A percentile compares a stretch with the other conserved stretches of the same genome.
Conservation (phyloP, 805 yeast species). For the Kodamaea kaohsiungensis region DNA sequence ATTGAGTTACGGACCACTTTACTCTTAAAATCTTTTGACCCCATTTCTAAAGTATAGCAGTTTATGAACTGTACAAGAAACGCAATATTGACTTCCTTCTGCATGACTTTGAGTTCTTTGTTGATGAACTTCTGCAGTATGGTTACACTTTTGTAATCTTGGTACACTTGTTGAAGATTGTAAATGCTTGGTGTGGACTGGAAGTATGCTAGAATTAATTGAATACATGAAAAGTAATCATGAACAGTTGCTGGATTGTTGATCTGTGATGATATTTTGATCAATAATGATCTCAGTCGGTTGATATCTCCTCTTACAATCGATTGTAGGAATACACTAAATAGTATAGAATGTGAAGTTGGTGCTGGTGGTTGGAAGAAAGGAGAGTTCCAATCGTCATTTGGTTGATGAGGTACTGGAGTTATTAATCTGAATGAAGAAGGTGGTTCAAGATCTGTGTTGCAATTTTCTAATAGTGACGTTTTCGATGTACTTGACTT, state of each 20-base stretch:
- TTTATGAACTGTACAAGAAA: not conserved
- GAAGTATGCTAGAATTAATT: not conserved
- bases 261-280: not conserved
- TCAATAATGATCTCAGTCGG: conserved; percentile 2
- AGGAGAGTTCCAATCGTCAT: not conserved
- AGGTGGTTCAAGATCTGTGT: not conserved
- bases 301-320: conserved; percentile 1
- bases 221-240: not conserved
- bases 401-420: not conserved
- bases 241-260: not conserved
- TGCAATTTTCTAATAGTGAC: too few relatives aligned
- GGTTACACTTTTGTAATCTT: not conserved
- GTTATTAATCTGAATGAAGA: not conserved
- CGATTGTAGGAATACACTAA: conserved; percentile 7
- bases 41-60: not conserved
- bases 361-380: not conserved
- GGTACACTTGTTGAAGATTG: not conserved
- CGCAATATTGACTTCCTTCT: not conserved
- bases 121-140: not conserved
- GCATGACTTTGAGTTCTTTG: not conserved
- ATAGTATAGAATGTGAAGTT: not conserved
- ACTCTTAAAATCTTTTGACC: conserved; percentile 6
- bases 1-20: conserved; percentile 1
- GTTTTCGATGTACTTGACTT: too few relatives aligned
- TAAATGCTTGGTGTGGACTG: not conserved